A percentile compares a stretch with the other conserved stretches of the same genome.
phyloP scores from a whole-genome alignment of 768 basidiomycete species.

The Pleurotus salmoneostramineus region DNA sequence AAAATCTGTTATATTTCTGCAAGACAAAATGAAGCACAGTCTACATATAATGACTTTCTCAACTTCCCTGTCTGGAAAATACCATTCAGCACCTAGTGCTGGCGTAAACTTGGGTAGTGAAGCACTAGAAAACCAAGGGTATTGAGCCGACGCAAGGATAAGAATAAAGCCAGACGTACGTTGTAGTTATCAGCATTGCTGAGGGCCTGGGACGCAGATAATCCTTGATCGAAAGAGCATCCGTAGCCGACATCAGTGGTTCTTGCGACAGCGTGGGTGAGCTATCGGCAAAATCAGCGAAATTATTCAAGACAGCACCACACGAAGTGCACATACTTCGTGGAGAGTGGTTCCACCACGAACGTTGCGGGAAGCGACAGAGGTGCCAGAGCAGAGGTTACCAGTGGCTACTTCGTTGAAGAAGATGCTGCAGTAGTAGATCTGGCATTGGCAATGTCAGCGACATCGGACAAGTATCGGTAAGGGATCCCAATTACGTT shows the following conservation, averaged over 20 bases:
- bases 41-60: too few species aligned
- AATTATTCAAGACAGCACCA: background rate
- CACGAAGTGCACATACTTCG: conserved; percentile 22
- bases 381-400: conserved; percentile 37
- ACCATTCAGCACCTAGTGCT: conserved; percentile 31
- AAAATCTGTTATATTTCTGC: too few species aligned
- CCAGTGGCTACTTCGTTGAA: conserved; percentile 37
- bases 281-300: conserved; percentile 15
- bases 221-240: conserved; percentile 34
- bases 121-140: conserved; percentile 26
- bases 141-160: background rate
- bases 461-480: background rate
- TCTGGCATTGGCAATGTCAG: conserved; percentile 18
- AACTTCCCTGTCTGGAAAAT: too few species aligned
- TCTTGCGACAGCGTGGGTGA: conserved; percentile 36
- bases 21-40: too few species aligned
- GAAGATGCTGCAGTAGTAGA: conserved; percentile 45
- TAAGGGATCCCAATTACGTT: conserved; percentile 22
- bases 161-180: conserved; percentile 18
- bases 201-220: conserved; percentile 26
- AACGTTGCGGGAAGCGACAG: conserved; percentile 39
- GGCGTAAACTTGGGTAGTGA: conserved; percentile 39
- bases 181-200: conserved; percentile 47
- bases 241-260: conserved; percentile 40
- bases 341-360: conserved; percentile 46